Evolutionary conservation across 768 basidiomycete genomes (phyloP).

Genomic region (Cystofilobasidium macerans): DNA sequence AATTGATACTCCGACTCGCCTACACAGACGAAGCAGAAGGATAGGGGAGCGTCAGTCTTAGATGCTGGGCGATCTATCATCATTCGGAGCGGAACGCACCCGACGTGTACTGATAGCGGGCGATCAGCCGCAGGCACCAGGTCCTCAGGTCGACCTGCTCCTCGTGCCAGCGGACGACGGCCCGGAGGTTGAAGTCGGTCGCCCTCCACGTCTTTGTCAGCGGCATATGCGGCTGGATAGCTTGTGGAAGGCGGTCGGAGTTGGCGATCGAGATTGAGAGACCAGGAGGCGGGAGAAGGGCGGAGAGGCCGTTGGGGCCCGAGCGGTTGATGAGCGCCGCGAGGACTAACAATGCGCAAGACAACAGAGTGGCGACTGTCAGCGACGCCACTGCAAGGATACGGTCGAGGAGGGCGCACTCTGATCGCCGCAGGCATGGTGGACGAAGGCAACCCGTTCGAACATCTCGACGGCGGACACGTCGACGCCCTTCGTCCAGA

Average conservation of each 20-base stretch:
- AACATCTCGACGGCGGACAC: constrained; percentile 33
- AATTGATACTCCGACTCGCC: not conserved
- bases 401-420: not conserved
- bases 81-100: too few relatives aligned
- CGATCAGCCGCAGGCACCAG: constrained; percentile 10
- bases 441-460: constrained; percentile 35
- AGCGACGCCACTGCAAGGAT: not conserved
- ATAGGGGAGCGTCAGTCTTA: not conserved
- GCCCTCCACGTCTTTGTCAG: not conserved
- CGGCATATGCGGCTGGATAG: constrained; percentile 7
- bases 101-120: constrained; percentile 9
- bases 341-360: not conserved
- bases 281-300: constrained; percentile 1
- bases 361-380: too few relatives aligned
- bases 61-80: too few relatives aligned
- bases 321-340: not conserved
- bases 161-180: not conserved
- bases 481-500: constrained; percentile 30
- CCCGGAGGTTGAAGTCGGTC: constrained; percentile 7
- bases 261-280: not conserved
- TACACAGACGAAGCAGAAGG: not conserved
- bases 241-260: not conserved
- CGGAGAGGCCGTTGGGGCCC: constrained; percentile 1
- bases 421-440: constrained; percentile 37
- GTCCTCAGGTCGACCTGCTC: not conserved